These are phyloP conservation scores for Leccinellum luteum DNA, from an alignment of 768 basidiomycete species.

Conservation along the genomic window DNA sequence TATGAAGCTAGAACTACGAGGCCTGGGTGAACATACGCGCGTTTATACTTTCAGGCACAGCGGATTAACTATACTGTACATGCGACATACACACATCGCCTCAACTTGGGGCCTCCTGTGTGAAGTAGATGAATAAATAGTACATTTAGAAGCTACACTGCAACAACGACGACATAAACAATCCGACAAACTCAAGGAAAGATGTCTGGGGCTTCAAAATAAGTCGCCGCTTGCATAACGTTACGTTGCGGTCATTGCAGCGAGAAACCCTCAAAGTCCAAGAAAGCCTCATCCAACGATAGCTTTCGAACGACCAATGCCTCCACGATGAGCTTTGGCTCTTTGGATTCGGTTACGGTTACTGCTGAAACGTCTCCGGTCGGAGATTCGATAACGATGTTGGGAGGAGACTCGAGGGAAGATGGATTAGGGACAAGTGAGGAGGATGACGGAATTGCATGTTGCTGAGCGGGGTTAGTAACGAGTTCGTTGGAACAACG, in stretches of 20 bases:
- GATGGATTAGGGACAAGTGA: constrained; percentile 11
- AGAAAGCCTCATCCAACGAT: constrained; percentile 69
- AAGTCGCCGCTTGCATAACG: neutral
- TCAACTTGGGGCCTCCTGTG: too few species aligned
- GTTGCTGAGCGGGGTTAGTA: neutral
- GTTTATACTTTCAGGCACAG: too few species aligned
- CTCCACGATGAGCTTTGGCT: constrained; percentile 73
- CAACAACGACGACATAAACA: neutral
- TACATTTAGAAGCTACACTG: neutral
- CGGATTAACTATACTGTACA: neutral
- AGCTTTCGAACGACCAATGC: constrained; percentile 77
- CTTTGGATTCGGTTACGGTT: constrained; percentile 9
- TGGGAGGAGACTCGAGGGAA: constrained; percentile 35
- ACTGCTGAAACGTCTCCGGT: neutral
- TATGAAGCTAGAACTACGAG: too few species aligned
- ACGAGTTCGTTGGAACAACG: neutral
- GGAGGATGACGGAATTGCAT: neutral
- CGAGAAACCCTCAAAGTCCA: constrained; percentile 69
- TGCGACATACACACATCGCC: too few species aligned
- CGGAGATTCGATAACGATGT: constrained; percentile 24
- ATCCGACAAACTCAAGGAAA: neutral
- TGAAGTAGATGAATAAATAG: neutral
- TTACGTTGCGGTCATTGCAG: constrained; percentile 10
- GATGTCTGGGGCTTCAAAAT: neutral
- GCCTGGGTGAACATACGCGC: too few species aligned